Percentiles rank a stretch among this genome's conserved stretches.
Conservation (phyloP, 257 asterid genomes). For the Salvia hispanica region DNA sequence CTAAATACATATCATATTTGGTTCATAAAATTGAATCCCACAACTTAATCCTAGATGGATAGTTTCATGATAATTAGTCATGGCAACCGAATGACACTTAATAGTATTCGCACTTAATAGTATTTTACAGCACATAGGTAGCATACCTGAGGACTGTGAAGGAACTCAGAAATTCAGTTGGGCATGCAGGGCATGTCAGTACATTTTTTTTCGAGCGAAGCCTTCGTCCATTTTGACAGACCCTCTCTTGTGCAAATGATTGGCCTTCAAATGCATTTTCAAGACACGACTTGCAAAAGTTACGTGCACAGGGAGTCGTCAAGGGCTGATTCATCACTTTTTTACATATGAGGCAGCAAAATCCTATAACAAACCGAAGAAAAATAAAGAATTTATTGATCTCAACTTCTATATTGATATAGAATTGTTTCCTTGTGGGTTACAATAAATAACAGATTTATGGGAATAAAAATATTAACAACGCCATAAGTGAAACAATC, state of each 20-base stretch:
- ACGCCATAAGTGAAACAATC: not conserved
- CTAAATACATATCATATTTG: too few relatives aligned
- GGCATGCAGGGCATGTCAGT: conserved; percentile 79
- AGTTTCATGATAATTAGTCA: too few relatives aligned
- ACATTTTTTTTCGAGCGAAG: too few relatives aligned
- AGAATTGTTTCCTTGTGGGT: not conserved
- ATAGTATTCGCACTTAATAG: too few relatives aligned
- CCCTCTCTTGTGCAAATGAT: conserved; percentile 60
- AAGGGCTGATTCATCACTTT: conserved; percentile 65
- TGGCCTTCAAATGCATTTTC: conserved; percentile 74
- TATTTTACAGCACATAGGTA: too few relatives aligned
- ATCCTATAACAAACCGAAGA: conserved; percentile 43
- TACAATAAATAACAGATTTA: not conserved
- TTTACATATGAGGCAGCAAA: conserved; percentile 72
- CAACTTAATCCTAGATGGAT: too few relatives aligned
- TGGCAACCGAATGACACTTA: too few relatives aligned
- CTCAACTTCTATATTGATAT: not conserved
- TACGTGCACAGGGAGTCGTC: conserved; percentile 85
- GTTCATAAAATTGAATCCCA: too few relatives aligned
- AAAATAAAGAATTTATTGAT: not conserved
- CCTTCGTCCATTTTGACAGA: conserved; percentile 60
- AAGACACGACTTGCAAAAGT: conserved; percentile 74
- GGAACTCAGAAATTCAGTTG: conserved; percentile 72
- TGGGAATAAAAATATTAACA: not conserved
- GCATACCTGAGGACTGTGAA: conserved; percentile 68